These are phyloP conservation scores for Yarrowia keelungensis DNA, from an alignment of 805 yeast genomes.

Conservation along the genomic window DNA sequence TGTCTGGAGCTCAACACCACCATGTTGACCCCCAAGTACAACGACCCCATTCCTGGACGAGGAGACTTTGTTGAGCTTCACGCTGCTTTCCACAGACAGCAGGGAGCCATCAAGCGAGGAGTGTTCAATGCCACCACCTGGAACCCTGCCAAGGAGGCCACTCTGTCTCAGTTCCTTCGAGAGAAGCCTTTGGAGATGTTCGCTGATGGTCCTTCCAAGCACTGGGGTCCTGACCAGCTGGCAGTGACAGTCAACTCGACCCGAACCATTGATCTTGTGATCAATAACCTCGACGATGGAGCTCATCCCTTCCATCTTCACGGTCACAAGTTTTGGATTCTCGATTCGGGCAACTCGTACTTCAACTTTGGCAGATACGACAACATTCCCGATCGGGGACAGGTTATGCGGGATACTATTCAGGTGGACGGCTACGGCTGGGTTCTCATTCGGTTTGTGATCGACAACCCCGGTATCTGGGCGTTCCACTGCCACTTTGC, in stretches of 20 bases:
- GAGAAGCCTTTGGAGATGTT: conserved; percentile 38
- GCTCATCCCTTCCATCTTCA: conserved; percentile 95
- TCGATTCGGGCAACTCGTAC: conserved; percentile 64
- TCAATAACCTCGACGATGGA: conserved; percentile 88
- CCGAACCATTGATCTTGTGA: conserved; percentile 74
- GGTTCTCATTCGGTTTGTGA: conserved; percentile 64
- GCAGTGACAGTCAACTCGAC: conserved; percentile 63
- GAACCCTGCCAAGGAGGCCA: conserved; percentile 41
- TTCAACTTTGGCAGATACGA: conserved; percentile 55
- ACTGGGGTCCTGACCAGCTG: conserved; percentile 62
- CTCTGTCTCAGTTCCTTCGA: conserved; percentile 39
- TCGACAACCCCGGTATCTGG: conserved; percentile 95
- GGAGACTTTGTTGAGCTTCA: conserved; percentile 48
- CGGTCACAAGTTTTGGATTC: conserved; percentile 83
- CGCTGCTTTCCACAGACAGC: conserved; percentile 50
- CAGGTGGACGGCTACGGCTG: conserved; percentile 70
- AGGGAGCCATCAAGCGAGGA: conserved; percentile 49
- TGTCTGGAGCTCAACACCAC: conserved; percentile 46
- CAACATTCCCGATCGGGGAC: conserved; percentile 57
- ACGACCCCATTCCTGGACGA: conserved; percentile 47
- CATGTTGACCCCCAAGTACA: conserved; percentile 43
- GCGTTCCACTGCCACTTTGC: conserved; percentile 93
- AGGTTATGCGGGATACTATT: conserved; percentile 71
- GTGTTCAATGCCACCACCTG: conserved; percentile 46
- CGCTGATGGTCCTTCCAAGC: conserved; percentile 57